A percentile compares a stretch with the other conserved stretches of the same genome.
These are phyloP conservation scores for Aspergillus alliaceus DNA, from an alignment of 2,329 filamentous ascomycete genomes.

Conservation along the genomic window DNA sequence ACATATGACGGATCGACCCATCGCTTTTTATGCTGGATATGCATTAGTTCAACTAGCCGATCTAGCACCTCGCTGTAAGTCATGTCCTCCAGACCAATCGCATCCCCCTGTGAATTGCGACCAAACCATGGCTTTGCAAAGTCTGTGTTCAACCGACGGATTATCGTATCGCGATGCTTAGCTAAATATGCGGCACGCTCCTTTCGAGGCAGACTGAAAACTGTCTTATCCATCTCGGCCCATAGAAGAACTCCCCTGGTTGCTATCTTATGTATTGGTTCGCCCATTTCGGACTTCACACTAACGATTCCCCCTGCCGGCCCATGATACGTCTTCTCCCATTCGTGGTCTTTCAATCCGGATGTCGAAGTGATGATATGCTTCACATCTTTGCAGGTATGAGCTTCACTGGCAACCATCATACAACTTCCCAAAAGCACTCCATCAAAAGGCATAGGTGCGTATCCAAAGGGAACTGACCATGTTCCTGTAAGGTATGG, in stretches of 20 bases:
- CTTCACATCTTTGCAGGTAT: constrained; percentile 81
- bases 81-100: constrained; percentile 88
- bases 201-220: constrained; percentile 17
- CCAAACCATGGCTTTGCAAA: constrained; percentile 97
- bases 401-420: constrained; percentile 92
- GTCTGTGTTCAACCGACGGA: constrained; percentile 87
- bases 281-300: constrained; percentile 60
- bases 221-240: constrained; percentile 35
- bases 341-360: constrained; percentile 74
- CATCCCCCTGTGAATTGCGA: constrained; percentile 70
- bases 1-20: constrained; percentile 84
- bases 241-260: constrained; percentile 39
- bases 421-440: constrained; percentile 87
- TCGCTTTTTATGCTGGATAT: constrained; percentile 77
- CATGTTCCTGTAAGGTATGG: constrained; percentile 87
- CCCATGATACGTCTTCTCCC: constrained; percentile 88
- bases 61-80: constrained; percentile 82
- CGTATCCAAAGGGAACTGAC: constrained; percentile 84
- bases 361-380: constrained; percentile 79
- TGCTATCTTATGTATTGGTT: constrained; percentile 42
- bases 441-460: constrained; percentile 92
- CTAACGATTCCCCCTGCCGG: constrained; percentile 89
- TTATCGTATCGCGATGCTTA: constrained; percentile 81
- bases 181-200: constrained; percentile 71
- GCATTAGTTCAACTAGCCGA: constrained; percentile 81